phyloP scores from a whole-genome alignment of 495 filamentous ascomycete genomes.

The Hypomontagnella submonticulosa region DNA sequence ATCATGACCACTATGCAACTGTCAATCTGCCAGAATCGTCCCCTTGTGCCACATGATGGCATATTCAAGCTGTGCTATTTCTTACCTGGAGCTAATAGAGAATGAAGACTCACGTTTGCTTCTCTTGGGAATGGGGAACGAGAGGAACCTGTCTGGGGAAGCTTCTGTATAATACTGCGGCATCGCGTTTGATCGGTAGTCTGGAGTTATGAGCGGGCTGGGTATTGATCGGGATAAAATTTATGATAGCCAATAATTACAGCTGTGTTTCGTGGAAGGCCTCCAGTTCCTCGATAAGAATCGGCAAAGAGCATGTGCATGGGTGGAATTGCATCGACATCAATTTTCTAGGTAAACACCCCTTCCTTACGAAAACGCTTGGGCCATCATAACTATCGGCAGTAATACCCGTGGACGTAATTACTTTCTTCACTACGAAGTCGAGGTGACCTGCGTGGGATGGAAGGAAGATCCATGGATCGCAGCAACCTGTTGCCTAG shows the following conservation, averaged over 20 bases:
- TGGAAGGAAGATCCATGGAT: too few species aligned
- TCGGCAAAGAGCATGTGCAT: too few species aligned
- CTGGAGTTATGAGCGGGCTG: conserved; percentile 40
- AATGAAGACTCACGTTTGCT: conserved; percentile 35
- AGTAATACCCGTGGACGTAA: too few species aligned
- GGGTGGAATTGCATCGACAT: too few species aligned
- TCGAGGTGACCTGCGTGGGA: too few species aligned
- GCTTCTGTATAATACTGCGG: conserved; percentile 32
- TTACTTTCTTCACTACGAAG: too few species aligned
- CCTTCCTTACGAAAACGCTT: too few species aligned
- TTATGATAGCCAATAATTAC: conserved; percentile 23
- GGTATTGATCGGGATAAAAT: conserved; percentile 30
- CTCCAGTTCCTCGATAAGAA: background rate
- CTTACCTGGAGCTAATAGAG: conserved; percentile 31
- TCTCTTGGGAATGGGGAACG: conserved; percentile 13
- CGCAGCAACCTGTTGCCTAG: too few species aligned
- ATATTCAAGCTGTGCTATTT: conserved; percentile 23
- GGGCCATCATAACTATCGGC: too few species aligned
- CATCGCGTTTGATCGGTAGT: conserved; percentile 36
- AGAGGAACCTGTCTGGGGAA: conserved; percentile 13
- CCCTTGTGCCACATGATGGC: conserved; percentile 8
- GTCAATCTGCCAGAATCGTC: background rate
- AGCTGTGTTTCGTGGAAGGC: background rate
- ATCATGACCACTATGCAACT: background rate
- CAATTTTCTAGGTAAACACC: too few species aligned